Base-by-base conservation (phyloP, 75 land plant genomes). In the Ceratopteris richardii region DNA sequence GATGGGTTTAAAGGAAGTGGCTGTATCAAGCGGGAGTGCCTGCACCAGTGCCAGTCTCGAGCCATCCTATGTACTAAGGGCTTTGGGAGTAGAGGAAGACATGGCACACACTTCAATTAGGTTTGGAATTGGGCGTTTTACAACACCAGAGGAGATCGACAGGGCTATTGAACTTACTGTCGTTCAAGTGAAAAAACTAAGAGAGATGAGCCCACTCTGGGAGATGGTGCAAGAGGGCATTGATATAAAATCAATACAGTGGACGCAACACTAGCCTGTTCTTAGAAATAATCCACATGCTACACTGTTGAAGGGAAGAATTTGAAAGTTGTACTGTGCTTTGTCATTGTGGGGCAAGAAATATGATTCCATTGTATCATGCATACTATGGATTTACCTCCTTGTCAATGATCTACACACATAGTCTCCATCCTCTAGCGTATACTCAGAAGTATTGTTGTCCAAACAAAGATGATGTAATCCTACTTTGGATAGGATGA, bases 41-140 rank as follows among this genome's bases (percentile, higher is more conserved):
- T 94, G 98, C 65, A 94, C 98, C 0, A 94, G 98, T 62, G 96
- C 98, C 1, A 94, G 98, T 65, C 75, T 94, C 57, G 98, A 94
- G 67, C 98, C 98, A 0, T 85, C 90, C 0, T 94, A 94, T 68
- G 98, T 94, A 26, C 39, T 94, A 62, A 67, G 98, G 72, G 98
- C 98, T 0, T 62, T 94, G 52, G 98, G 98, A 0, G 98, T 94
- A 26, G 98, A 94, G 7, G 98, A 94, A 67, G 98, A 90, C 36
- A 94, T 94, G 98, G 98, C 98, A 0, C 96, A 94, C 64, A 90
- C 98, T 7, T 94, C 98, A 4, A 94, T 94, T 36, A 73, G 96
- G 64, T 94, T 79, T 69, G 98, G 98, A 47, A 90, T 94, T 51
- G 98, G 98, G 33, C 77, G 98, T 66, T 94, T 94, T 36, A 86